Evolutionary conservation across 257 asterid genomes (phyloP).

Genomic region (Penstemon barbatus): DNA sequence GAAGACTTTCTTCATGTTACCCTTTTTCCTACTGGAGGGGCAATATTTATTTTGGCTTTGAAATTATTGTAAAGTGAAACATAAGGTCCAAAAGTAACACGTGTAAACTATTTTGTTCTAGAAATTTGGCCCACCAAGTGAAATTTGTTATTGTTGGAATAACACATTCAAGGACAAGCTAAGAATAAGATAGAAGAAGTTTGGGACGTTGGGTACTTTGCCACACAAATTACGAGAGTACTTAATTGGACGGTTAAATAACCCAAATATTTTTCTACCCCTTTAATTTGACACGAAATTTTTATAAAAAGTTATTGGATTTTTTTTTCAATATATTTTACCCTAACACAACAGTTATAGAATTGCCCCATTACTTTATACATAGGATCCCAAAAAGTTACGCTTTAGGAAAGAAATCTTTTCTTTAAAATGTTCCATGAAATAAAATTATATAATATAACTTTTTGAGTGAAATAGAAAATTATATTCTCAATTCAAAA

Average conservation of each 20-base stretch:
- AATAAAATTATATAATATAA: no score
- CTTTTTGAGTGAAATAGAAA: no score
- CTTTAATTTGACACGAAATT: neutral
- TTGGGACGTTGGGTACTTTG: neutral
- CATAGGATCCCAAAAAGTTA: no score
- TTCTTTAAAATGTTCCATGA: no score
- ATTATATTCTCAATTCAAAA: no score
- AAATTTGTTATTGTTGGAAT: neutral
- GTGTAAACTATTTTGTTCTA: conserved; percentile 3
- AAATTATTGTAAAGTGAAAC: neutral
- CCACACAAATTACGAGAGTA: neutral
- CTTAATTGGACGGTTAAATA: no score
- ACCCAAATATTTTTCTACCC: neutral
- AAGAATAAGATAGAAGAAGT: neutral
- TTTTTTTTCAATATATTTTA: no score
- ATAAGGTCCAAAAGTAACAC: neutral
- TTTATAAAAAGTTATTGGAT: no score
- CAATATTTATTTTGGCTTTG: neutral
- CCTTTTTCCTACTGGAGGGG: neutral
- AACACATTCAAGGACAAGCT: neutral
- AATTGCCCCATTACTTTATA: no score
- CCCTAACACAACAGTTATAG: no score
- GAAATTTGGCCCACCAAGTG: conserved; percentile 1
- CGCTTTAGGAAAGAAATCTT: no score
- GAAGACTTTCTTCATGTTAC: neutral